phyloP scores from a whole-genome alignment of 2,329 filamentous ascomycete species.

The Xylariaceae sp. region DNA sequence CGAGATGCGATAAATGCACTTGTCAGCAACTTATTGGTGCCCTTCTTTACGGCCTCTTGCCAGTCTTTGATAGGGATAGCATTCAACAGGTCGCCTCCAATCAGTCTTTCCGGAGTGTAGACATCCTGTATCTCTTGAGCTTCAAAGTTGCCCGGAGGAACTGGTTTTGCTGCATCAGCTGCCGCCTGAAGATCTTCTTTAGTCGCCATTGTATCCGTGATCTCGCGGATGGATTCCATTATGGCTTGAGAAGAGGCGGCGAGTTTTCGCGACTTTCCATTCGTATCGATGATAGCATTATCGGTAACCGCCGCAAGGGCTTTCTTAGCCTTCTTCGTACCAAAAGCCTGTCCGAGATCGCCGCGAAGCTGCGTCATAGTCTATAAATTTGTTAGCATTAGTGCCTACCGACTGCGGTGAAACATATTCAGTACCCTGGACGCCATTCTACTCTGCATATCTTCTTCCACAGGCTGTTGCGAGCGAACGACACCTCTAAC shows the following conservation, averaged over 20 bases:
- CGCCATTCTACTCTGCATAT: slow-evolving; percentile 46
- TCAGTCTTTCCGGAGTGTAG: slow-evolving; percentile 70
- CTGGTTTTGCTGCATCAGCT: slow-evolving; percentile 72
- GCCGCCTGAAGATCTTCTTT: slow-evolving; percentile 68
- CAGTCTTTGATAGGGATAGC: slow-evolving; percentile 75
- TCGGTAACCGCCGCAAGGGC: slow-evolving; percentile 63
- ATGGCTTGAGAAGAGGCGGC: slow-evolving; percentile 64
- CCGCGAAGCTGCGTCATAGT: slow-evolving; percentile 67
- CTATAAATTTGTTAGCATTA: slow-evolving; percentile 45
- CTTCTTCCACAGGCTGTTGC: slow-evolving; percentile 57
- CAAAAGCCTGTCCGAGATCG: slow-evolving; percentile 77
- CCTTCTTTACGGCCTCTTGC: slow-evolving; percentile 68
- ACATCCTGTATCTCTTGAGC: slow-evolving; percentile 74
- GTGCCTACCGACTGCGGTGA: background rate
- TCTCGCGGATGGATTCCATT: slow-evolving; percentile 66
- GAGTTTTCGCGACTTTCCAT: slow-evolving; percentile 54
- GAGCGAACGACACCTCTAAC: slow-evolving; percentile 63
- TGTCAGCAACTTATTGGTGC: slow-evolving; percentile 60
- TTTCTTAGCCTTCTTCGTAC: slow-evolving; percentile 86
- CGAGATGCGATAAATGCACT: slow-evolving; percentile 71
- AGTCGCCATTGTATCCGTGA: slow-evolving; percentile 70
- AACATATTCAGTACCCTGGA: slow-evolving; percentile 43
- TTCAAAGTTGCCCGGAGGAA: slow-evolving; percentile 71
- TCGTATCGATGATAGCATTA: slow-evolving; percentile 66
- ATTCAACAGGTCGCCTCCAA: slow-evolving; percentile 71